Evolutionary conservation across 306 rosid genomes (phyloP).

Genomic region (Corylus heterophylla): DNA sequence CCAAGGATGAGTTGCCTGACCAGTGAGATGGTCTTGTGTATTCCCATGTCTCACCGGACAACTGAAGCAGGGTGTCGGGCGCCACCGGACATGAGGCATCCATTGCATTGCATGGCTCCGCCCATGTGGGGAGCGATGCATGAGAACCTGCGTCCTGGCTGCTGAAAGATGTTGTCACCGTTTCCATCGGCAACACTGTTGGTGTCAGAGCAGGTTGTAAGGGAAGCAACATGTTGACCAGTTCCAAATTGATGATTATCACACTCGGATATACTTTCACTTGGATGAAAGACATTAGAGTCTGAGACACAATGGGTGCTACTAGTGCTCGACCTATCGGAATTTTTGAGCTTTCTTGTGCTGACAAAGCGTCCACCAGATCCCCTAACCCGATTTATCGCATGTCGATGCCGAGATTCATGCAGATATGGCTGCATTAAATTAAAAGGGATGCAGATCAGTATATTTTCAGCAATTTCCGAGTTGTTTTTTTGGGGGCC

Average conservation of each 20-base stretch:
- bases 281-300: conserved; percentile 23
- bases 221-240: conserved; percentile 38
- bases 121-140: conserved; percentile 35
- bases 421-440: conserved; percentile 88
- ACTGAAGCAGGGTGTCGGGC: conserved; percentile 51
- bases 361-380: conserved; percentile 92
- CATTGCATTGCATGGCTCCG: conserved; percentile 58
- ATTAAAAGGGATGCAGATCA: conserved; percentile 15
- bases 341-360: conserved; percentile 48
- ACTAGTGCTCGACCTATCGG: conserved; percentile 17
- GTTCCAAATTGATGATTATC: conserved; percentile 36
- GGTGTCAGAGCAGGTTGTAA: conserved; percentile 47
- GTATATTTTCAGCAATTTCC: not conserved
- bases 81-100: conserved; percentile 45
- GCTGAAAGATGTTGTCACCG: conserved; percentile 30
- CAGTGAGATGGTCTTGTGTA: conserved; percentile 26
- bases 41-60: conserved; percentile 49
- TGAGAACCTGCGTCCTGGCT: conserved; percentile 46
- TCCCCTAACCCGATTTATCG: conserved; percentile 83
- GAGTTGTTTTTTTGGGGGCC: not conserved
- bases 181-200: conserved; percentile 42
- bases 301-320: conserved; percentile 18
- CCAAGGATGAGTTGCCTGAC: conserved; percentile 98
- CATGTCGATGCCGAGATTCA: conserved; percentile 87
- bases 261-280: conserved; percentile 33